phyloP scores from a whole-genome alignment of 768 basidiomycete genomes.

The Pulveroboletus sp. region DNA sequence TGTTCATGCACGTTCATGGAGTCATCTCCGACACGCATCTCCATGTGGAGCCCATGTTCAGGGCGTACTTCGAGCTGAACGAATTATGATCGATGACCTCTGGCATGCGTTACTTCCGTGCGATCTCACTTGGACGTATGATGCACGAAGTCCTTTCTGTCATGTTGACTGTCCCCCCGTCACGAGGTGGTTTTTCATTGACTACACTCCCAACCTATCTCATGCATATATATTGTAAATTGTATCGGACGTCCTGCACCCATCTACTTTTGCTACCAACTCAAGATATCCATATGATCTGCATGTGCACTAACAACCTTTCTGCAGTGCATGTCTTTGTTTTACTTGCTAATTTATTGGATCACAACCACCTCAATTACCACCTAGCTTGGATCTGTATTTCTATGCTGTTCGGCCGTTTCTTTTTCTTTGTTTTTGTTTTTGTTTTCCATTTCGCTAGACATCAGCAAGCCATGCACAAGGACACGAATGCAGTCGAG shows the following conservation, averaged over 20 bases:
- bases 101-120: neutral
- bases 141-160: neutral
- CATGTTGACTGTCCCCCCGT: neutral
- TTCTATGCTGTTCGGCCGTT: constrained; percentile 6
- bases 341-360: constrained; percentile 21
- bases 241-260: constrained; percentile 1
- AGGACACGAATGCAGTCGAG: neutral
- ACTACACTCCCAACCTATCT: neutral
- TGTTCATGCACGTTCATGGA: constrained; percentile 90
- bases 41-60: constrained; percentile 84
- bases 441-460: neutral
- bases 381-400: constrained; percentile 17
- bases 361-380: neutral
- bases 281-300: constrained; percentile 2
- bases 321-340: neutral
- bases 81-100: constrained; percentile 33
- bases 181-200: neutral
- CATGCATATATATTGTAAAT: constrained; percentile 6
- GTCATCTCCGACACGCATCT: constrained; percentile 73
- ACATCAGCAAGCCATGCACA: constrained; percentile 4
- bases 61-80: constrained; percentile 75
- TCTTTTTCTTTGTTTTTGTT: too few species aligned
- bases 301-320: neutral
- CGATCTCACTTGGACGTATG: neutral
- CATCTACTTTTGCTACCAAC: neutral